Conservation (phyloP, 2,329 filamentous ascomycete species). For the Nigrograna mackinnonii region DNA sequence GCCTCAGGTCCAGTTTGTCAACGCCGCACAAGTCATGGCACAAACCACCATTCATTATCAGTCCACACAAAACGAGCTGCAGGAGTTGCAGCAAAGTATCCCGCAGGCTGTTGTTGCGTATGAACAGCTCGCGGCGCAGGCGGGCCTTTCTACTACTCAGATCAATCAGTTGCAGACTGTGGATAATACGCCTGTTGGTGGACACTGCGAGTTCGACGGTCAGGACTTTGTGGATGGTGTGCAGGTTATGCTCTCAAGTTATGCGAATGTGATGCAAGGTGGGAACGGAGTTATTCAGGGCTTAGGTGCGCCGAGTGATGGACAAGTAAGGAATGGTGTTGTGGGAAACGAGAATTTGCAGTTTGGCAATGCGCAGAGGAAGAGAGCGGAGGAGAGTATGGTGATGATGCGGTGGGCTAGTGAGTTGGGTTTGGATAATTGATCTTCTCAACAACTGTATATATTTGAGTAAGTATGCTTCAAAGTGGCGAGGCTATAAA, state of each 20-base stretch:
- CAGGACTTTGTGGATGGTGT: conserved; percentile 59
- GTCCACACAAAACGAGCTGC: conserved; percentile 57
- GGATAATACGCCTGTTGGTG: conserved; percentile 59
- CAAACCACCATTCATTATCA: conserved; percentile 61
- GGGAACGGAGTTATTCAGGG: conserved; percentile 55
- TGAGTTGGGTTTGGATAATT: no score
- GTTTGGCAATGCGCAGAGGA: conserved; percentile 38
- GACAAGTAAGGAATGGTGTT: conserved; percentile 54
- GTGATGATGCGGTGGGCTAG: conserved; percentile 28
- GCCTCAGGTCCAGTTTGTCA: conserved; percentile 57
- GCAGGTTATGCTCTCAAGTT: conserved; percentile 60
- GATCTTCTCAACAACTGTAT: no score
- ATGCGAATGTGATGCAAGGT: conserved; percentile 57
- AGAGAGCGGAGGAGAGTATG: conserved; percentile 24
- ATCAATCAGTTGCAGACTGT: conserved; percentile 60
- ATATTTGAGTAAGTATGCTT: no score
- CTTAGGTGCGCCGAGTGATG: conserved; percentile 44
- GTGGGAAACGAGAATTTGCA: conserved; percentile 53
- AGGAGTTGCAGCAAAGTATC: conserved; percentile 54
- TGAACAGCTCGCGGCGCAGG: conserved; percentile 50
- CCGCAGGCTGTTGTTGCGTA: conserved; percentile 56
- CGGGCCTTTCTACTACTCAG: conserved; percentile 49
- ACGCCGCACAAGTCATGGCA: conserved; percentile 46
- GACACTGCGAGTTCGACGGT: conserved; percentile 63
- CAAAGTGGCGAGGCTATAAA: no score